A percentile compares a stretch with the other conserved stretches of the same genome.
These are phyloP conservation scores for Exserohilum rostratum DNA, from an alignment of 2,329 filamentous ascomycete genomes.

Conservation along the genomic window DNA sequence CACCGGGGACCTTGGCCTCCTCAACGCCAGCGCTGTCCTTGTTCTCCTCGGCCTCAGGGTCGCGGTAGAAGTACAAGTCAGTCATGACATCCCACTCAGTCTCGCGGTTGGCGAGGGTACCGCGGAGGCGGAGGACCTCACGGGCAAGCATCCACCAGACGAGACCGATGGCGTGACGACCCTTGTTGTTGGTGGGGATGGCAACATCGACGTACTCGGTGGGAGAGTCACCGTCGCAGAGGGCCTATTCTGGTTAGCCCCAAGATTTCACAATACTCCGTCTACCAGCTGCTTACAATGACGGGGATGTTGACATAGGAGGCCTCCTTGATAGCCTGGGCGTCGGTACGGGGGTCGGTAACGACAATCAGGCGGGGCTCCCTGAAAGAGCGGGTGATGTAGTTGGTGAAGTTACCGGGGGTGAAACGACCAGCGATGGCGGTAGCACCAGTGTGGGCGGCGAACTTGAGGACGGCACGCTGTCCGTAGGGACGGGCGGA, in stretches of 20 bases:
- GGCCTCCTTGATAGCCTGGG: constrained; percentile 99
- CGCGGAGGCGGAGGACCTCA: constrained; percentile 98
- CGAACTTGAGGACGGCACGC: constrained; percentile 99
- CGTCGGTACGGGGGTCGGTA: constrained; percentile 98
- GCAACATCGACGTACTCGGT: constrained; percentile 99
- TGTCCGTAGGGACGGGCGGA: constrained; percentile 99
- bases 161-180: constrained; percentile 97
- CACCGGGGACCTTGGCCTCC: constrained; percentile 82
- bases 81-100: constrained; percentile 99
- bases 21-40: constrained; percentile 83
- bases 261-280: background rate
- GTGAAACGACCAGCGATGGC: constrained; percentile 99
- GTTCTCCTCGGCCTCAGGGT: constrained; percentile 99
- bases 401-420: constrained; percentile 99
- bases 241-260: constrained; percentile 59
- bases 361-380: constrained; percentile 99
- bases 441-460: constrained; percentile 94
- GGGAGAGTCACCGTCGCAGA: constrained; percentile 98
- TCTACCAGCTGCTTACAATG: constrained; percentile 59
- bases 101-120: constrained; percentile 94
- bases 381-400: constrained; percentile 99
- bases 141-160: constrained; percentile 99
- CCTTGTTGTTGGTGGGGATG: constrained; percentile 99
- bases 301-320: constrained; percentile 99
- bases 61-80: constrained; percentile 99